These are phyloP conservation scores for Aspergillus sp. DNA, from an alignment of 2,329 filamentous ascomycete genomes.

Conservation along the genomic window DNA sequence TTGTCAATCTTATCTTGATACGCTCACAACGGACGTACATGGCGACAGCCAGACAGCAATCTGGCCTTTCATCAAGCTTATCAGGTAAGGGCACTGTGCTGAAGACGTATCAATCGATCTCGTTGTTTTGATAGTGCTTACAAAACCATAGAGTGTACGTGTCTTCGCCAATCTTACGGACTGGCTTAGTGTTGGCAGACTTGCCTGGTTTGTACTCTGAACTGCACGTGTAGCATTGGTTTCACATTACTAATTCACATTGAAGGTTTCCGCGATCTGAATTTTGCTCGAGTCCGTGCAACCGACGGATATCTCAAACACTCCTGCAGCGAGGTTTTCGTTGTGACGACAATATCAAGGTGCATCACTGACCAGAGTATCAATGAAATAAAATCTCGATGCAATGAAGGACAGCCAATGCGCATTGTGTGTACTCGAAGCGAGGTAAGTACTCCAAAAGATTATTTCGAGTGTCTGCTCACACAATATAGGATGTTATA, in stretches of 20 bases:
- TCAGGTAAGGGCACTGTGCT: conserved; percentile 8
- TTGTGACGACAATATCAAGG: conserved; percentile 14
- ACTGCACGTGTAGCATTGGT: background rate
- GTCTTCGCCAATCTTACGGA: conserved; percentile 10
- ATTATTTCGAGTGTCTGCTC: background rate
- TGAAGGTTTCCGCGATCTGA: conserved; percentile 16
- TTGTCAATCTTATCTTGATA: conserved; percentile 11
- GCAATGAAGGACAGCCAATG: conserved; percentile 2
- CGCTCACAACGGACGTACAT: conserved; percentile 6
- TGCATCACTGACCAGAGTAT: conserved; percentile 14
- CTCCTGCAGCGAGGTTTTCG: conserved; percentile 16
- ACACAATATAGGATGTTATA: conserved; percentile 5
- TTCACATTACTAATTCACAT: background rate
- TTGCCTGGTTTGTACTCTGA: conserved; percentile 11
- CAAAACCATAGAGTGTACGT: conserved; percentile 15
- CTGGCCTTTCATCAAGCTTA: conserved; percentile 18
- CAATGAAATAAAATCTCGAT: conserved; percentile 7
- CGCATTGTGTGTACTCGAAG: conserved; percentile 16
- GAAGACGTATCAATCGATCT: background rate
- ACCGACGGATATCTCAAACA: conserved; percentile 15
- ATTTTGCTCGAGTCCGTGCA: conserved; percentile 13
- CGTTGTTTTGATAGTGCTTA: background rate
- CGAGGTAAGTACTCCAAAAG: conserved; percentile 4
- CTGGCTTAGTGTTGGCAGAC: conserved; percentile 16
- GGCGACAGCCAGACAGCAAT: conserved; percentile 3